Evolutionary conservation across 108 stramenopile species (phyloP).

Genomic region (Fragilaria radians): DNA sequence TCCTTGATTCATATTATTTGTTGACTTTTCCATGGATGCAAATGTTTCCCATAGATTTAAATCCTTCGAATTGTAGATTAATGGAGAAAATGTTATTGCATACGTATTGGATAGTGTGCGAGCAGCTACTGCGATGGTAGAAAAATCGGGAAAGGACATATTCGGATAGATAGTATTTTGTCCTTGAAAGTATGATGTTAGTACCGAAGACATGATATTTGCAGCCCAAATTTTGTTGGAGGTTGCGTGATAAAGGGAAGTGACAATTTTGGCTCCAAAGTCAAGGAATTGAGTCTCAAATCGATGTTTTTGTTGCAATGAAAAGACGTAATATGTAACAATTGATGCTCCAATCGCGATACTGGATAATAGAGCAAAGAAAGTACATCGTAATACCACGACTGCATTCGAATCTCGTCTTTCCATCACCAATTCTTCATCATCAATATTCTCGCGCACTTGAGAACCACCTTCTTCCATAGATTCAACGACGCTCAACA

Average conservation of each 20-base stretch:
- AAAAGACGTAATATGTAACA: too few relatives aligned
- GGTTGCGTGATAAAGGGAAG: neutral
- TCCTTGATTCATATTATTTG: neutral
- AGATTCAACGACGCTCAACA: too few relatives aligned
- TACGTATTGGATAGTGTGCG: neutral
- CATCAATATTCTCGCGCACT: too few relatives aligned
- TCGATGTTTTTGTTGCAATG: too few relatives aligned
- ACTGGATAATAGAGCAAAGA: too few relatives aligned
- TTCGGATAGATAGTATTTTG: neutral
- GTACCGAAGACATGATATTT: neutral
- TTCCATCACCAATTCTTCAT: too few relatives aligned
- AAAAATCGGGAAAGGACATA: neutral
- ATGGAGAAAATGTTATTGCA: neutral
- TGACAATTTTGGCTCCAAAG: neutral
- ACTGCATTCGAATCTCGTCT: too few relatives aligned
- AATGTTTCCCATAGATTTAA: neutral
- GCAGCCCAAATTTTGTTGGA: slow-evolving; percentile 1
- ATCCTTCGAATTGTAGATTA: neutral
- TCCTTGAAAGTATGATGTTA: neutral
- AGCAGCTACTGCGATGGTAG: neutral
- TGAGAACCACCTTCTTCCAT: too few relatives aligned
- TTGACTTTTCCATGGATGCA: neutral
- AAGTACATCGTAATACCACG: too few relatives aligned
- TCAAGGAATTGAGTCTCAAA: neutral
- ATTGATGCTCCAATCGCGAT: too few relatives aligned